phyloP scores from a whole-genome alignment of 352 stramenopile species.

The Aphanomyces invadans region DNA sequence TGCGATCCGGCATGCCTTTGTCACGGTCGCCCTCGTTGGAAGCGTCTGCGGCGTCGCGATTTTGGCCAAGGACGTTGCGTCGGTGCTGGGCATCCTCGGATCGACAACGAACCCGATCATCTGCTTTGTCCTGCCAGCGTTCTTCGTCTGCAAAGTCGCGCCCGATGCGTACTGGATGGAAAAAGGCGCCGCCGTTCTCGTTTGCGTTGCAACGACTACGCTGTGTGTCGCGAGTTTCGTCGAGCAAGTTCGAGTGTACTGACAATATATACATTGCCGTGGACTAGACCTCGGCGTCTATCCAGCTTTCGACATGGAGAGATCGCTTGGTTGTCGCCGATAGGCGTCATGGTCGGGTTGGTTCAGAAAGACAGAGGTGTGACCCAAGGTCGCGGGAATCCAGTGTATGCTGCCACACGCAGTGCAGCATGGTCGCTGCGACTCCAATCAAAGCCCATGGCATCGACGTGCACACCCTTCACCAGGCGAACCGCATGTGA shows the following conservation, averaged over 20 bases:
- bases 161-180: slow-evolving; percentile 32
- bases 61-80: slow-evolving; percentile 68
- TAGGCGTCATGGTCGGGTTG: too few relatives aligned
- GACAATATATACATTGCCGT: neutral
- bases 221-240: slow-evolving; percentile 52
- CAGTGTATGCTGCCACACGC: too few relatives aligned
- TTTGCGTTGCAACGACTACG: slow-evolving; percentile 40
- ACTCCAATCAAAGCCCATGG: too few relatives aligned
- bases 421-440: too few relatives aligned
- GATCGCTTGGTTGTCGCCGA: too few relatives aligned
- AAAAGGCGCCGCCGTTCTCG: slow-evolving; percentile 37
- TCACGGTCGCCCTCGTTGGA: slow-evolving; percentile 53
- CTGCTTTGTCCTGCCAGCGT: slow-evolving; percentile 81
- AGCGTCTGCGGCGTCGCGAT: slow-evolving; percentile 52
- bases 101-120: slow-evolving; percentile 82
- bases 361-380: too few relatives aligned
- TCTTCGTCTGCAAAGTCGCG: slow-evolving; percentile 58
- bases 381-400: too few relatives aligned
- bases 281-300: too few relatives aligned
- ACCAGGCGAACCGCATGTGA: too few relatives aligned
- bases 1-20: slow-evolving; percentile 35
- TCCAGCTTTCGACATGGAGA: too few relatives aligned
- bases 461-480: too few relatives aligned
- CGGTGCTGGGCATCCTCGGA: slow-evolving; percentile 72
- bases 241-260: slow-evolving; percentile 31